Evolutionary conservation across 139 green algal genomes (phyloP), one percentile per base, ranked within the genome.

Genomic region (Volvox africanus): DNA sequence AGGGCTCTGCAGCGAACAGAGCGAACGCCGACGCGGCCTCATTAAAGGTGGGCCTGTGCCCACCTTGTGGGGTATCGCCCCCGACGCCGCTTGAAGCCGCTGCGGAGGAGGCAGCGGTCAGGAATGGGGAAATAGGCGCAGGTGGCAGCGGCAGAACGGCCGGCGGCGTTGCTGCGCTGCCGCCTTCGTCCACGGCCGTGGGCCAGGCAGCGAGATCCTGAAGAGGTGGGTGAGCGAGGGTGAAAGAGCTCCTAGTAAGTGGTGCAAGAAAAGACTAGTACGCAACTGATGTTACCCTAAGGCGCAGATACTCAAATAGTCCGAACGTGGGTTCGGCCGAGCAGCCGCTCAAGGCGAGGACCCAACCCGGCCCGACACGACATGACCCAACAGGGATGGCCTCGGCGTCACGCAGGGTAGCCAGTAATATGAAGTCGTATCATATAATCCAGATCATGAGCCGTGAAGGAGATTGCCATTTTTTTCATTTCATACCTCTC

Each of bases 11-110:
- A 12, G 86, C 86, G 50, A 84, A 90, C 26, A 80, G 11, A 21
- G 85, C 85, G 50, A 84, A 90, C 55, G 86, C 73, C 0, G 86
- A 90, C 14, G 55, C 86, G 30, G 50, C 75, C 28, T 89, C 44
- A 76, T 80, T 90, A 73, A 84, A 90, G 28, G 44, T 73, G 50
- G 44, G 50, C 5, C 18, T 30, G 84, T n/a, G 50, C 30, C 83
- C 67, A 62, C 33, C 1, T 79, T 62, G 19, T 0, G 69, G 20
- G 1, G 37, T 68, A 35, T 2, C 32, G 11, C 32, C 32, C 35
- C 20, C 61, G 30, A 0, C 21, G 75, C 32, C 86, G 19, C 32
- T 50, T 33, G 55, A 26, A 16, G n/a, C 36, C n/a, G 67, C 22
- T 24, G 24, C 71, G n/a, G 44, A 6, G n/a, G 44, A 6, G n/a